Conservation (phyloP, 2,329 filamentous ascomycete genomes). For the Rhytidhysteron rufulum region DNA sequence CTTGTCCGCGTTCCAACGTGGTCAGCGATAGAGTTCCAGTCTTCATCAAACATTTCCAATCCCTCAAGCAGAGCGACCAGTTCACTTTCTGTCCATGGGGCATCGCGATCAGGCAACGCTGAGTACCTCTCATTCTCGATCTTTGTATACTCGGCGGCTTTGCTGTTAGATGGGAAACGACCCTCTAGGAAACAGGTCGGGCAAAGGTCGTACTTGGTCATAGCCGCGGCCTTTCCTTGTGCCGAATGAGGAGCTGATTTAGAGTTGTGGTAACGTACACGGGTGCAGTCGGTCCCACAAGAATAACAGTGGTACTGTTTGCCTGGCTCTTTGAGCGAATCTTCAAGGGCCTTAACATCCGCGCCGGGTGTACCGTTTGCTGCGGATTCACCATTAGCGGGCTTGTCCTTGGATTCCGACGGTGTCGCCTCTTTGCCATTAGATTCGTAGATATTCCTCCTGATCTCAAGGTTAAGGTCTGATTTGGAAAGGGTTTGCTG, state of each 20-base stretch:
- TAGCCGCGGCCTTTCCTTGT: slow-evolving; percentile 50
- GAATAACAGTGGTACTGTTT: slow-evolving; percentile 77
- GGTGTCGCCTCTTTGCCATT: slow-evolving; percentile 81
- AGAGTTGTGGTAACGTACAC: slow-evolving; percentile 66
- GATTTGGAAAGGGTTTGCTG: slow-evolving; percentile 65
- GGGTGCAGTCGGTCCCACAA: slow-evolving; percentile 85
- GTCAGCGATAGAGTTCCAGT: slow-evolving; percentile 90
- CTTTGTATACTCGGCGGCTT: slow-evolving; percentile 77
- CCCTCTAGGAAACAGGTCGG: slow-evolving; percentile 85
- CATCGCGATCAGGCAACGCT: slow-evolving; percentile 73
- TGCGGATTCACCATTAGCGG: slow-evolving; percentile 57
- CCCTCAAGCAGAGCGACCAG: slow-evolving; percentile 85
- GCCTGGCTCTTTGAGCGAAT: slow-evolving; percentile 58
- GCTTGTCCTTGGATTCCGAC: slow-evolving; percentile 61
- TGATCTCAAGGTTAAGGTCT: slow-evolving; percentile 86
- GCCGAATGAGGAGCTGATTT: slow-evolving; percentile 52
- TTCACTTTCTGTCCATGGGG: slow-evolving; percentile 88
- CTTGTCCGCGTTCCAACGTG: slow-evolving; percentile 87
- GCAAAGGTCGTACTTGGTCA: slow-evolving; percentile 81
- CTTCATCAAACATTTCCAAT: slow-evolving; percentile 88
- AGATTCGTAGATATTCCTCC: slow-evolving; percentile 92
- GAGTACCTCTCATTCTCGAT: slow-evolving; percentile 85
- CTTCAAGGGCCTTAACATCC: slow-evolving; percentile 60
- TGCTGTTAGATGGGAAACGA: slow-evolving; percentile 75
- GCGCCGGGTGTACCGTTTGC: slow-evolving; percentile 63